These are phyloP conservation scores for Botrytis fabae DNA, from an alignment of 2,329 filamentous ascomycete genomes.

Conservation along the genomic window DNA sequence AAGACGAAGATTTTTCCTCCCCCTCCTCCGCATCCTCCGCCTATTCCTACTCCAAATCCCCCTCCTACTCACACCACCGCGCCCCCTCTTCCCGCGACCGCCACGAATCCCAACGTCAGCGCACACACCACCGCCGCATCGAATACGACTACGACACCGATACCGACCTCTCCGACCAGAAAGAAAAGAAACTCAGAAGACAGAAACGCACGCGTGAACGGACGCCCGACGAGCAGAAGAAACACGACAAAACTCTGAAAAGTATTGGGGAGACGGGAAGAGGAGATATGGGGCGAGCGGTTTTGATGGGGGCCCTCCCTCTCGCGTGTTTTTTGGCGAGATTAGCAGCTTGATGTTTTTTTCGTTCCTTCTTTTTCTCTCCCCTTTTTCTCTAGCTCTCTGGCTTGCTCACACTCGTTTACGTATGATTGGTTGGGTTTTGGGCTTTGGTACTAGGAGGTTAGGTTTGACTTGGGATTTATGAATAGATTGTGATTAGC, in stretches of 20 bases:
- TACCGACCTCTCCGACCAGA: not conserved
- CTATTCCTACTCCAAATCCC: not conserved
- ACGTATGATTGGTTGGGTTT: not conserved
- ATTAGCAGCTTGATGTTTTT: conserved; percentile 10
- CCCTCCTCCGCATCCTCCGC: not conserved
- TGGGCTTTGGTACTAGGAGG: not conserved
- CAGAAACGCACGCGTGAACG: not conserved
- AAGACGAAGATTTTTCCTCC: conserved; percentile 22
- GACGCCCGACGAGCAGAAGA: not conserved
- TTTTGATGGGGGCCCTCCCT: not conserved
- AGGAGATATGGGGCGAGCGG: conserved; percentile 19
- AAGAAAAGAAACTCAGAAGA: not conserved
- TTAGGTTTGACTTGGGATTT: not conserved
- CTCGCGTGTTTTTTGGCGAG: conserved; percentile 14
- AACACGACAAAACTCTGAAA: conserved; percentile 12
- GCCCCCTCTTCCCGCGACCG: not conserved
- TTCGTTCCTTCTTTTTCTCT: not conserved
- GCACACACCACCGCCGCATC: not conserved
- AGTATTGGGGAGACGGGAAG: conserved; percentile 3
- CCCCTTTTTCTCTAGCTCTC: not conserved
- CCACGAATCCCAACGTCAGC: not conserved
- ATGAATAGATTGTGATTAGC: not conserved
- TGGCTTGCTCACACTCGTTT: not conserved
- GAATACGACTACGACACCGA: conserved; percentile 17
- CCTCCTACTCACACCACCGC: not conserved